These are phyloP conservation scores for Apiosordaria backusii DNA, from an alignment of 495 filamentous ascomycete genomes.

Conservation along the genomic window DNA sequence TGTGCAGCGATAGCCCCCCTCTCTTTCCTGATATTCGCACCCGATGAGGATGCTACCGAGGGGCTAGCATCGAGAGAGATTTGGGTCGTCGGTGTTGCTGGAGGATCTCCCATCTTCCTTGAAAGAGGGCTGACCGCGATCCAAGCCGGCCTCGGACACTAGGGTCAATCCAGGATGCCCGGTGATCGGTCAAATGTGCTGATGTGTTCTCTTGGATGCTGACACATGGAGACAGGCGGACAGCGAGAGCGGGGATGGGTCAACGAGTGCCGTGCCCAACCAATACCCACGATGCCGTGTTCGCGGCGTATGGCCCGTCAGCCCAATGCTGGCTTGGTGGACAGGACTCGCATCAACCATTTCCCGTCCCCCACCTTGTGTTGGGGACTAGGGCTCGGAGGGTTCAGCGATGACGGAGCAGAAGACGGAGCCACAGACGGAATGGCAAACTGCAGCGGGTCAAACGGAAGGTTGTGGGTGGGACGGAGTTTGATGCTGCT, in stretches of 20 bases:
- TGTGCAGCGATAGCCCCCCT: slow-evolving; percentile 49
- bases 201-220: not conserved
- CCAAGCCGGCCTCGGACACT: slow-evolving; percentile 1
- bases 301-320: slow-evolving; percentile 6
- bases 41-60: slow-evolving; percentile 3
- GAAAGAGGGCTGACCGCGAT: not conserved
- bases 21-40: slow-evolving; percentile 36
- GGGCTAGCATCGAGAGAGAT: slow-evolving; percentile 9
- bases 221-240: slow-evolving; percentile 5
- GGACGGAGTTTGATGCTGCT: not conserved
- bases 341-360: slow-evolving; percentile 3
- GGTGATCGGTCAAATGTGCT: not conserved
- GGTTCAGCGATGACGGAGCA: not conserved
- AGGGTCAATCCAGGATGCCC: not conserved
- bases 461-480: not conserved
- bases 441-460: not conserved
- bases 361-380: not conserved
- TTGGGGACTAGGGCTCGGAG: not conserved
- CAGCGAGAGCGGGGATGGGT: not conserved
- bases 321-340: not conserved
- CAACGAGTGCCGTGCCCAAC: not conserved
- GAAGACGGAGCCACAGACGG: not conserved
- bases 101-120: slow-evolving; percentile 21
- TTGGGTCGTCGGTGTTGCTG: slow-evolving; percentile 16
- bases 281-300: not conserved